Evolutionary conservation across 768 basidiomycete species (phyloP), one percentile per base, ranked within the genome.

Genomic region (Suillus fuscotomentosus): DNA sequence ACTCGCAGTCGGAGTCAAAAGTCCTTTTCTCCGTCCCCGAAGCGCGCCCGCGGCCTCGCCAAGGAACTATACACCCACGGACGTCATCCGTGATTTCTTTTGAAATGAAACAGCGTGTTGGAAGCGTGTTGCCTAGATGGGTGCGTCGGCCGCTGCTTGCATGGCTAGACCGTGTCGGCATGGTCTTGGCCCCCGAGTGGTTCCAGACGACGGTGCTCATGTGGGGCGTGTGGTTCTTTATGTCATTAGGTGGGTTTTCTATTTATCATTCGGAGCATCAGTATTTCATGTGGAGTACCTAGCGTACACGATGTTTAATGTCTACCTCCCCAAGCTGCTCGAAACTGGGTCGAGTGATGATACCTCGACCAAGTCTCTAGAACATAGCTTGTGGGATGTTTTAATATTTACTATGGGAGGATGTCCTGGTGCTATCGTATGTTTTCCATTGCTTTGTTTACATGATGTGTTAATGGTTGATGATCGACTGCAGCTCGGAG

Each of bases 281-380:
- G 38, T 17, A 14, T 9, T 8, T 57, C 38, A 45, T 61, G 54
- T 50, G n/a, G 45, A 31, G 36, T 24, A n/a, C 20, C 53, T 15
- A 92, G 91, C 87, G 0, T 94, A 88, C 70, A 95, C 92, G 2
- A 94, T 97, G 88, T 96, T 97, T 76, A 97, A 96, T 71, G 92
- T 95, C 34, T 97, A 86, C 72, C 82, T 95, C 22, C 95, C 95
- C 0, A 96, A 93, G 71, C 79, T 95, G 13, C 77, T 97, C 43
- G 95, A 97, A 77, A 83, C 84, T 34, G 65, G 66, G 2, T 64
- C 66, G 5, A 68, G 71, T 3, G 64, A 67, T 6, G 64, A 70
- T 15, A 63, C 63, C 15, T 67, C 71, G 14, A 72, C 80, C 1
- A 84, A 85, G 70, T 80, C 83, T 1, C 73, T 89, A 17, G 82